Conservation (phyloP, 495 filamentous ascomycete species). For the Aspergillus campestris region DNA sequence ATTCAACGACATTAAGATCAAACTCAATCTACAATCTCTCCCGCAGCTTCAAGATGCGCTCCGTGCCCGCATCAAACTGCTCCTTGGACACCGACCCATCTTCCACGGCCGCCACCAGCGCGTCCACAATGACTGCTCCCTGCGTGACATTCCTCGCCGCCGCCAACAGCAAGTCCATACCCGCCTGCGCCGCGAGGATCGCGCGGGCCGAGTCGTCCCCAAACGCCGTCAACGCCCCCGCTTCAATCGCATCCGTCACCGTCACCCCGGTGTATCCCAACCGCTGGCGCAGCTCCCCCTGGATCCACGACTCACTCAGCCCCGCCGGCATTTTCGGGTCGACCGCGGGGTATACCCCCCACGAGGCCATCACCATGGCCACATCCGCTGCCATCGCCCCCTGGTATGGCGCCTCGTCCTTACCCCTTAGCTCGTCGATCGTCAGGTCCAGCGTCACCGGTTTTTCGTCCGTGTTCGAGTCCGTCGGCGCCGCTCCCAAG, state of each 20-base stretch:
- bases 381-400: constrained; percentile 21
- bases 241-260: constrained; percentile 30
- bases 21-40: constrained; percentile 9
- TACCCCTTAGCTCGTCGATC: constrained; percentile 11
- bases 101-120: constrained; percentile 16
- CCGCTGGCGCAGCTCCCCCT: constrained; percentile 16
- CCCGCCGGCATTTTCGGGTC: constrained; percentile 20
- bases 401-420: constrained; percentile 20
- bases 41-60: constrained; percentile 16
- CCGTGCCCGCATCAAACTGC: constrained; percentile 11
- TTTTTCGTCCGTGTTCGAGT: constrained; percentile 21
- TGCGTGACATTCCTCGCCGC: constrained; percentile 22
- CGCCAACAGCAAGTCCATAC: constrained; percentile 27
- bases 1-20: too few relatives aligned
- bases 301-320: constrained; percentile 21
- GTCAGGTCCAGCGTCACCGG: constrained; percentile 23
- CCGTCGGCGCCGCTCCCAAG: constrained; percentile 14
- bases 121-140: constrained; percentile 18
- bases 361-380: constrained; percentile 29
- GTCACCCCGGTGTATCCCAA: constrained; percentile 26
- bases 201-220: constrained; percentile 15
- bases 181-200: constrained; percentile 20
- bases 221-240: constrained; percentile 21
- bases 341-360: constrained; percentile 26
- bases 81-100: constrained; percentile 10